These are phyloP conservation scores for Dimargaris cristalligena DNA, from an alignment of 192 early-diverging fungal species.

Conservation along the genomic window DNA sequence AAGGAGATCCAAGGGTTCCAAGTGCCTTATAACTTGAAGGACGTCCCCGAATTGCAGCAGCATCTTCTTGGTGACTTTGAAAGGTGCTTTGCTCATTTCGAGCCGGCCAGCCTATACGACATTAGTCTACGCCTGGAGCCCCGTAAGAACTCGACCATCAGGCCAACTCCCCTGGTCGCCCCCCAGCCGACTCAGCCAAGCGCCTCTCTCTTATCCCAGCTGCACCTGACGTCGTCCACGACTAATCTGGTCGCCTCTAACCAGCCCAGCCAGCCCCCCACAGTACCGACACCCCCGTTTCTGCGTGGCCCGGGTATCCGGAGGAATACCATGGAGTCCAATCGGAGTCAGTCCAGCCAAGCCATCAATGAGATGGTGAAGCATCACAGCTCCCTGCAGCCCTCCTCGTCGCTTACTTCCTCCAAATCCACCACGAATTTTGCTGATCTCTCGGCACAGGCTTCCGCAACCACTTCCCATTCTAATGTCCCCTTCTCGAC, in stretches of 20 bases:
- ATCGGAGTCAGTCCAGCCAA: not conserved
- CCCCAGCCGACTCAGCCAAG: too few relatives aligned
- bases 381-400: not conserved
- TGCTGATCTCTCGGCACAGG: not conserved
- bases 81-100: conserved; percentile 13
- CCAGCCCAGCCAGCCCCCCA: too few relatives aligned
- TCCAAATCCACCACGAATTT: not conserved
- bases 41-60: conserved; percentile 26
- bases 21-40: conserved; percentile 39
- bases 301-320: too few relatives aligned
- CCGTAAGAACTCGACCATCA: conserved; percentile 4
- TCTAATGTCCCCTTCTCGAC: not conserved
- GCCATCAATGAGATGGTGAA: not conserved
- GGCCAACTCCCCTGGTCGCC: too few relatives aligned
- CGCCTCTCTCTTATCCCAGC: too few relatives aligned
- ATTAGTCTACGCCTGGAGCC: conserved; percentile 8
- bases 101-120: not conserved
- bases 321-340: not conserved
- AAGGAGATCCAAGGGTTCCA: conserved; percentile 63
- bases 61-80: conserved; percentile 29
- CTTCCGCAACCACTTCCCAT: not conserved
- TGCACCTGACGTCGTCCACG: too few relatives aligned
- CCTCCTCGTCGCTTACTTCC: not conserved
- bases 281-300: too few relatives aligned
- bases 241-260: too few relatives aligned